A percentile compares a stretch with the other conserved stretches of the same genome.
These are phyloP conservation scores for Paspalum notatum DNA, from an alignment of 176 grass and related monocot species.

Conservation along the genomic window DNA sequence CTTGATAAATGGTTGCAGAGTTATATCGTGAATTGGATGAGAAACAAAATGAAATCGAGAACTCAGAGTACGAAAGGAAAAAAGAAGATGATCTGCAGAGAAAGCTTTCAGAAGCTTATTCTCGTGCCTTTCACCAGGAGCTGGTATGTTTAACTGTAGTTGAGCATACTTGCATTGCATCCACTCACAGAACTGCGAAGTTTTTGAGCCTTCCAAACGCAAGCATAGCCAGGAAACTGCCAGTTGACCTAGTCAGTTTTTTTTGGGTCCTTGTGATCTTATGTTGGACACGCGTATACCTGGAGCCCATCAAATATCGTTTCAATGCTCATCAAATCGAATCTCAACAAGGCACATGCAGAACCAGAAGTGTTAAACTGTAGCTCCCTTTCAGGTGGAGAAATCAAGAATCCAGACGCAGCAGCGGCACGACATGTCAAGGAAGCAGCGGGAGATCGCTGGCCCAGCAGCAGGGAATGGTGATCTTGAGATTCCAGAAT, in stretches of 20 bases:
- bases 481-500: conserved; percentile 89
- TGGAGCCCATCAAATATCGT: neutral
- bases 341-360: neutral
- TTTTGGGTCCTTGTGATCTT: neutral
- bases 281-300: neutral
- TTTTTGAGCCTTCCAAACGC: neutral
- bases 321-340: neutral
- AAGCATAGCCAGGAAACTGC: neutral
- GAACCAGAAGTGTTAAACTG: neutral
- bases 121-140: conserved; percentile 63
- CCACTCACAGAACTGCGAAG: neutral
- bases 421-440: conserved; percentile 52
- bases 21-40: conserved; percentile 87
- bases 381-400: conserved; percentile 60
- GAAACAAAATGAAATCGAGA: conserved; percentile 87
- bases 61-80: conserved; percentile 84
- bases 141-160: conserved; percentile 62
- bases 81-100: conserved; percentile 90
- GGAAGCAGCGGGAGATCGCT: conserved; percentile 38
- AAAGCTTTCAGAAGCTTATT: conserved; percentile 78
- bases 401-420: conserved; percentile 58
- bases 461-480: conserved; percentile 38
- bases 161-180: conserved; percentile 20
- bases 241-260: neutral
- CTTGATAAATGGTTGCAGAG: conserved; percentile 51